phyloP scores from a whole-genome alignment of 75 land plant genomes.

The Selaginella moellendorffii region DNA sequence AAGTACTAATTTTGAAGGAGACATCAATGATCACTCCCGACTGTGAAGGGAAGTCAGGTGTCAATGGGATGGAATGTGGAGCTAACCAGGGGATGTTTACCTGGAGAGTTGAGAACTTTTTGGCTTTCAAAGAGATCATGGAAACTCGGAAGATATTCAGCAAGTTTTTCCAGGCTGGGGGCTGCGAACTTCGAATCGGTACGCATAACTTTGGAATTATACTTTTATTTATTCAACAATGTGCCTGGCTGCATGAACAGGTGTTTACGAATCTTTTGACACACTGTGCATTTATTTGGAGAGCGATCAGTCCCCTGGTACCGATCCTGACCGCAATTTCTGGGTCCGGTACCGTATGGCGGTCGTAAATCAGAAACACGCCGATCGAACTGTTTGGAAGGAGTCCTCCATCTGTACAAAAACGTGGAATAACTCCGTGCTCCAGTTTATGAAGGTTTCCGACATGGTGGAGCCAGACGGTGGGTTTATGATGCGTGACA shows the following conservation, averaged over 20 bases:
- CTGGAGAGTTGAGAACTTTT: constrained; percentile 95
- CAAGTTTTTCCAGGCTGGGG: constrained; percentile 97
- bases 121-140: constrained; percentile 96
- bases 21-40: constrained; percentile 55
- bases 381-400: neutral
- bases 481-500: neutral
- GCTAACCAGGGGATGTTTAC: constrained; percentile 57
- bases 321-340: neutral
- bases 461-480: neutral
- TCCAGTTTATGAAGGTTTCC: constrained; percentile 27
- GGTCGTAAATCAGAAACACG: neutral
- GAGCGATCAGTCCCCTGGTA: neutral
- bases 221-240: too few species aligned
- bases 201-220: too few species aligned
- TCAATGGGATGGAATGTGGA: constrained; percentile 28
- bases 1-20: constrained; percentile 94
- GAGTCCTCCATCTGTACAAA: neutral
- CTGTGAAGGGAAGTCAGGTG: constrained; percentile 13
- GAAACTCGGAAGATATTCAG: constrained; percentile 93
- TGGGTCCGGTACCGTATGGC: neutral
- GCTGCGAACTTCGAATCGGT: constrained; percentile 98
- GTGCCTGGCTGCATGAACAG: constrained; percentile 26
- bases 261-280: constrained; percentile 48
- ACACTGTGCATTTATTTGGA: neutral
- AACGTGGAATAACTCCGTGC: constrained; percentile 50